phyloP scores from a whole-genome alignment of 2,329 filamentous ascomycete genomes.

The Calycina herbarum region DNA sequence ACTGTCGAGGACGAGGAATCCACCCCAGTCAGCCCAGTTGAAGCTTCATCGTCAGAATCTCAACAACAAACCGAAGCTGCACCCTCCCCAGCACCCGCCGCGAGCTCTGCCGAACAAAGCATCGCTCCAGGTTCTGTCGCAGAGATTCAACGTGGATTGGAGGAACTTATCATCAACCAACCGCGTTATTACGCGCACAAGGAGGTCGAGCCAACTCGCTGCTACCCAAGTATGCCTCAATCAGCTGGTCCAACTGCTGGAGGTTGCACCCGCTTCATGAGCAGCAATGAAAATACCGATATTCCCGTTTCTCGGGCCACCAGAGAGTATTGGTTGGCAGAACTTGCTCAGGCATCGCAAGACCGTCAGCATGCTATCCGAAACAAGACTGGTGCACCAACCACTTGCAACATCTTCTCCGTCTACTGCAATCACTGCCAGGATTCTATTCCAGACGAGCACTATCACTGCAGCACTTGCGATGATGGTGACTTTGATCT shows the following conservation, averaged over 20 bases:
- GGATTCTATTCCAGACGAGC: conserved; percentile 71
- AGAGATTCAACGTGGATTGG: conserved; percentile 34
- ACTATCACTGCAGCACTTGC: conserved; percentile 94
- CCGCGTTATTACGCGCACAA: conserved; percentile 14
- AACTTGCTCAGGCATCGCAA: conserved; percentile 32
- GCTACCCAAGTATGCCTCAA: conserved; percentile 18
- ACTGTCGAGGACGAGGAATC: conserved; percentile 51
- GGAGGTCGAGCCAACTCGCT: conserved; percentile 2
- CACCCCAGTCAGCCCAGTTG: conserved; percentile 28
- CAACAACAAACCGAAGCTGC: conserved; percentile 3
- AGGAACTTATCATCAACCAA: conserved; percentile 32
- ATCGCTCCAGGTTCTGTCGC: conserved; percentile 25
- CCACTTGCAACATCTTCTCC: conserved; percentile 56
- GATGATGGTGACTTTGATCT: conserved; percentile 94
- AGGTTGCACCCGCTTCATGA: conserved; percentile 15
- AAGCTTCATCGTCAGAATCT: conserved; percentile 13
- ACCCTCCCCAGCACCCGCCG: conserved; percentile 14
- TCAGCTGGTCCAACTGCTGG: conserved; percentile 11
- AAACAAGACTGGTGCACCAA: conserved; percentile 14
- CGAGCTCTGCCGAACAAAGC: conserved; percentile 20
- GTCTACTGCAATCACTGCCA: conserved; percentile 96
- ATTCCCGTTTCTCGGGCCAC: conserved; percentile 30
- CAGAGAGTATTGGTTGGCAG: conserved; percentile 39
- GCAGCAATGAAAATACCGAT: conserved; percentile 29
- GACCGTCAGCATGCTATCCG: conserved; percentile 28